phyloP scores from a whole-genome alignment of 768 basidiomycete species.

The Suillus fuscotomentosus region DNA sequence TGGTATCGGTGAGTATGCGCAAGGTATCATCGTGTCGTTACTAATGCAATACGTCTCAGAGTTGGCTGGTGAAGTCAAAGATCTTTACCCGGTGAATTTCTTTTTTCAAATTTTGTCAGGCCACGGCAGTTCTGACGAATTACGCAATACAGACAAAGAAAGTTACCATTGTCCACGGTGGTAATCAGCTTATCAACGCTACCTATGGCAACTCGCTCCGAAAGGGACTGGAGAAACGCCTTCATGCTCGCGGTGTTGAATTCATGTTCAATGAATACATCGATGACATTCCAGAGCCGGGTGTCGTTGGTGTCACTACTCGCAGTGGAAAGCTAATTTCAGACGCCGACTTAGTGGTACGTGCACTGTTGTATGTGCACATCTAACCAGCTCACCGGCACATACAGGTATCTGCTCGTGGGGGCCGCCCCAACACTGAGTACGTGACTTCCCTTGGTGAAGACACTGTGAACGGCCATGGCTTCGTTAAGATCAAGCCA shows the following conservation, averaged over 20 bases:
- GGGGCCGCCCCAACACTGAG: constrained; percentile 49
- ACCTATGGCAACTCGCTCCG: constrained; percentile 57
- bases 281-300: constrained; percentile 42
- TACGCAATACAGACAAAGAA: constrained; percentile 30
- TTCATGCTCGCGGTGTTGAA: constrained; percentile 45
- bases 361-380: constrained; percentile 14
- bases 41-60: constrained; percentile 28
- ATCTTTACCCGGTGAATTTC: constrained; percentile 37
- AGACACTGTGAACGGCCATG: constrained; percentile 30
- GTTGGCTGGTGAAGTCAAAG: constrained; percentile 43
- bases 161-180: constrained; percentile 62
- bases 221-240: constrained; percentile 39
- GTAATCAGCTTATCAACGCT: constrained; percentile 51
- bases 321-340: constrained; percentile 47
- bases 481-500: constrained; percentile 51
- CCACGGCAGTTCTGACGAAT: constrained; percentile 9
- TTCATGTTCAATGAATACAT: constrained; percentile 53
- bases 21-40: neutral
- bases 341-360: constrained; percentile 58
- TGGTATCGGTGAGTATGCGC: constrained; percentile 40
- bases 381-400: neutral
- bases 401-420: constrained; percentile 25
- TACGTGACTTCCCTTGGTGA: constrained; percentile 48
- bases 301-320: constrained; percentile 41
- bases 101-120: neutral